Evolutionary conservation across 208 protist genomes (phyloP), one percentile per base, ranked within the genome.

Genomic region (Blastocrithidia nonstop): DNA sequence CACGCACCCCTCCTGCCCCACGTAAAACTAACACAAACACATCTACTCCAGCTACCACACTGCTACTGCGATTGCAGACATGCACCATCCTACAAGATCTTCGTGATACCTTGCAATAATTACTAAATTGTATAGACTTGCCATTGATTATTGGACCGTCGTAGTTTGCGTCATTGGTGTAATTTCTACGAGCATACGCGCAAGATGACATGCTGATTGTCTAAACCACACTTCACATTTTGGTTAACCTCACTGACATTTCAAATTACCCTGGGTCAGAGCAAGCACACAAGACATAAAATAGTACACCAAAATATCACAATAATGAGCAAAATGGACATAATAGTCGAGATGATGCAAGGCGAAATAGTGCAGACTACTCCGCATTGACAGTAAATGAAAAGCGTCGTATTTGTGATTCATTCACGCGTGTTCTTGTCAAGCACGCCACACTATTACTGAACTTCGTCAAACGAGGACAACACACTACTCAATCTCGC

Each of bases 31-130:
- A 20, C 3, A 38, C 20, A 45, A 46, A 6, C 0, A 45, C 20
- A 8, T 25, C 47, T 9, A 54, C 62, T 5, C 55, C 64, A 1
- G 66, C 70, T 9, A 60, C 56, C 11, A 87, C 70, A 33, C 55
- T 90, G 3, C 55, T 90, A n/a, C 42, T 79, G 8, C 81, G 81
- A 20, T 50, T 85, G 16, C 50, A 84, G 25, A 74, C 71, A 1
- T 90, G 81, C 57, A 71, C 61, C 16, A 66, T 90, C n/a, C 54
- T 66, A 20, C 81, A 90, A 50, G 81, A 90, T 55, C 56, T 74
- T 19, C 75, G 81, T 33, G 76, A 90, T 17, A 75, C 81, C 5
- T 48, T 87, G 31, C 58, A 48, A 7, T 68, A 75, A 24, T 54
- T 90, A 3, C 28, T 69, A 41, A 39, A 60, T 9, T 67, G 61